These are phyloP conservation scores for Xerophyta viscosa DNA, from an alignment of 106 monocot genomes.

Conservation along the genomic window DNA sequence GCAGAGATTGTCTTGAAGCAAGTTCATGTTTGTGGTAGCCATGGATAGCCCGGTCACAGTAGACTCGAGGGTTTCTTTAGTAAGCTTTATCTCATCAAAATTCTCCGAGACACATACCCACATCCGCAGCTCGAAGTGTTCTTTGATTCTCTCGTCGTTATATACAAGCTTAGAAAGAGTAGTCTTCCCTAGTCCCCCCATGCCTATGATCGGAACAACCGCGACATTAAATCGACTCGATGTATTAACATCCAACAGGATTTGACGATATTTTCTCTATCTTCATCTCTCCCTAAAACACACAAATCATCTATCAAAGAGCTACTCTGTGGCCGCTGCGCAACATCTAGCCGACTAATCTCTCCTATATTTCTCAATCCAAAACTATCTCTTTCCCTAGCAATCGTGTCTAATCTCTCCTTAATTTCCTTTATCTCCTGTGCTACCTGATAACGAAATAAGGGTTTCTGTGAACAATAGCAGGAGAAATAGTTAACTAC, in stretches of 20 bases:
- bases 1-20: not conserved
- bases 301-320: not conserved
- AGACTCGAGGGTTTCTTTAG: slow-evolving; percentile 17
- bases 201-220: not conserved
- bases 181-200: not conserved
- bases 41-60: not conserved
- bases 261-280: not conserved
- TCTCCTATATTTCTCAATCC: not conserved
- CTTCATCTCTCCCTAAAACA: slow-evolving; percentile 1
- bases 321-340: not conserved
- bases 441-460: not conserved
- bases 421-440: not conserved
- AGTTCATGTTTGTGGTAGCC: not conserved
- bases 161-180: not conserved
- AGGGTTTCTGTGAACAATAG: no score
- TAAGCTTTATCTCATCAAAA: slow-evolving; percentile 25
- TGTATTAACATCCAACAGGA: not conserved
- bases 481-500: no score
- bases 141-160: not conserved
- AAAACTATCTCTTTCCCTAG: not conserved
- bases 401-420: not conserved
- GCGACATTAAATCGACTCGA: not conserved
- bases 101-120: slow-evolving; percentile 36
- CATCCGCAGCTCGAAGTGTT: slow-evolving; percentile 20
- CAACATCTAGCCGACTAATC: not conserved